Evolutionary conservation across 352 stramenopile genomes (phyloP).

Genomic region (Thalassiosira exigua): DNA sequence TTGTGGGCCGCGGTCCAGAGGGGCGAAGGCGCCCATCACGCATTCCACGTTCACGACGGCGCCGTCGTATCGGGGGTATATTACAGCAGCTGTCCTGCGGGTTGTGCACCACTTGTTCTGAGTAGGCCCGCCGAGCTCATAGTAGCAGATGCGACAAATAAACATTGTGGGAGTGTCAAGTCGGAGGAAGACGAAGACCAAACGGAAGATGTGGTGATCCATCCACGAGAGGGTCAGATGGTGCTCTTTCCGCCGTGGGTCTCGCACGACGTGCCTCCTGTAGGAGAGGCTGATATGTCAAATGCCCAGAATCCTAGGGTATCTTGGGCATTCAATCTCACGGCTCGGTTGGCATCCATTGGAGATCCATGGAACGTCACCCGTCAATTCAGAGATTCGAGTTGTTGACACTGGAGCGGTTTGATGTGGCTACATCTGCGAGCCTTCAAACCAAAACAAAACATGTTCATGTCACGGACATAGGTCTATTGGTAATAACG

Average conservation of each 20-base stretch:
- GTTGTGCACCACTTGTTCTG: conserved; percentile 36
- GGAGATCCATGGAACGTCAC: conserved; percentile 33
- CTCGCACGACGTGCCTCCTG: conserved; percentile 17
- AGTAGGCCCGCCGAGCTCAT: neutral
- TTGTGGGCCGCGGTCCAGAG: conserved; percentile 40
- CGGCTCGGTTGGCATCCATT: conserved; percentile 16
- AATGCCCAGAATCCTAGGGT: conserved; percentile 17
- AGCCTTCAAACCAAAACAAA: too few species aligned
- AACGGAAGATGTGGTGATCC: conserved; percentile 18
- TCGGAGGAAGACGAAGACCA: neutral
- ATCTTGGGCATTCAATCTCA: conserved; percentile 46
- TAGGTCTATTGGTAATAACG: too few species aligned
- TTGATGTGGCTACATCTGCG: too few species aligned
- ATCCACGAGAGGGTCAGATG: conserved; percentile 33
- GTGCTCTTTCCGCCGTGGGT: conserved; percentile 32
- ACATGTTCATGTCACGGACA: too few species aligned
- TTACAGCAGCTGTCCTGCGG: conserved; percentile 29
- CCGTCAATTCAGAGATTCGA: neutral
- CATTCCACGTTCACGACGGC: conserved; percentile 42
- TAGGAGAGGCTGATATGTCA: neutral
- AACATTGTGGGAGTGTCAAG: neutral
- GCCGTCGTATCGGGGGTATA: conserved; percentile 37
- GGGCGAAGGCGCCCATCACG: conserved; percentile 22
- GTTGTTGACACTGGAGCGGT: neutral
- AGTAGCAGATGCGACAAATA: too few species aligned